Base-by-base conservation (phyloP, 2,329 filamentous ascomycete species). In the Periconia sp. region DNA sequence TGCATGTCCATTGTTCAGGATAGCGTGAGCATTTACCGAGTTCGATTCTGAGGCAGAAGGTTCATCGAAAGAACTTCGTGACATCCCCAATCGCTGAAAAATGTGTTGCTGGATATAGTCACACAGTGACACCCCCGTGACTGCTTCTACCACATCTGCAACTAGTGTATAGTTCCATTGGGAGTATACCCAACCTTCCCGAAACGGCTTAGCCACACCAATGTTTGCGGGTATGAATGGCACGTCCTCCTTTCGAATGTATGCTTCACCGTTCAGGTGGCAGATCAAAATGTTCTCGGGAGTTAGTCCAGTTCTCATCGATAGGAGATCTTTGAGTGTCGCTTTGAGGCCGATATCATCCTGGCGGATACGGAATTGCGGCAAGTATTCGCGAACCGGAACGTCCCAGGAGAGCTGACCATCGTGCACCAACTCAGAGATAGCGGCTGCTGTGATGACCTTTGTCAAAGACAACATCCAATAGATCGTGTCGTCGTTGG, bases 131-230 rank as follows among this genome's bases (percentile, higher is more conserved):
- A 30, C 39, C 19, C 38, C 44, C 16, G 44, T 36, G 10, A 36
- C 34, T 22, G 24, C 5, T 22, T 47, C 39, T 4, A 43, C 13
- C 7, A 47, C 33, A 11, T 12, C 19, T 5, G 43, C 30, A 3
- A 48, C 25, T 5, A 56, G 30, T 10, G 17, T 13, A 22, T 42
- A 54, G 35, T 54, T 54, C 52, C 52, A 56, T n/a, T 36, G 16
- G 4, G 50, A 51, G 29, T 56, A 55, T 2, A 43, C 15, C 24
- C 50, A 56, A 2, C 28, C n/a, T 2, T 6, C 26, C 12, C 34
- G 38, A 19, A 46, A 50, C 29, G 46, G 40, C 11, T 33, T 41
- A 3, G 38, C 36, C 9, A 36, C 15, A 13, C 34, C 10, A 2
- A 46, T 11, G 22, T 11, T 18, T 10, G 4, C 30, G 2, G 30